Evolutionary conservation across 2,329 filamentous ascomycete species (phyloP), one percentile per base, ranked within the genome.

Genomic region (Onygenales sp.): DNA sequence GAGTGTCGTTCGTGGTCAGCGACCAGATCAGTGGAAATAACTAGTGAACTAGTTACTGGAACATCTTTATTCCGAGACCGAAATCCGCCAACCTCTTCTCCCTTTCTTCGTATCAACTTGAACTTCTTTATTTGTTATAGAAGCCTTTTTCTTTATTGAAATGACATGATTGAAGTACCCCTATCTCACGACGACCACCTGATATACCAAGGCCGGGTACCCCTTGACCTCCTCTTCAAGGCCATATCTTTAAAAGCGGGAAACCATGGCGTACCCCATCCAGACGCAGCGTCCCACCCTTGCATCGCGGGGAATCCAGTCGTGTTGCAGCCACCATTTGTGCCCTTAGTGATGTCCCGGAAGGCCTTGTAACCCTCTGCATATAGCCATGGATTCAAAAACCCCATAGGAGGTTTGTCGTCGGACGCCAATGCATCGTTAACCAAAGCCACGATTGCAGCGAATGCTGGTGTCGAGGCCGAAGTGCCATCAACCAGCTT

Each of bases 281-380:
- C 66, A 5, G 64, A 66, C 10, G 67, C 66, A 1, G 66, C 65
- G 59, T 68, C 66, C 66, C 66, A 69, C 7, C 66, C 66, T 37
- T 52, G 37, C 3, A 61, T 58, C 13, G 61, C 59, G 32, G 59
- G 57, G 55, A 69, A 69, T 6, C 66, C 66, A 4, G 58, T 52
- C 1, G 64, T 65, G 14, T 65, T 64, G 56, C 66, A 69, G 0
- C 66, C 66, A 37, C 58, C 53, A 54, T 65, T 67, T 4, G 58
- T 57, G 4, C 66, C 66, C 37, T 57, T 59, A 6, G 61, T 65
- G 44, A 69, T 59, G 60, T 69, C 66, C 9, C 63, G 66, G 43
- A 68, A 58, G 1, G 61, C 61, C 39, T 63, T 49, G n/a, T 36
- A 36, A 14, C 56, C 57, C 39, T 53, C 49, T n/a, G 52, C 52